A percentile compares a stretch with the other conserved stretches of the same genome.
phyloP scores from a whole-genome alignment of 148 eudicot genomes.

The Nepenthes gracilis region DNA sequence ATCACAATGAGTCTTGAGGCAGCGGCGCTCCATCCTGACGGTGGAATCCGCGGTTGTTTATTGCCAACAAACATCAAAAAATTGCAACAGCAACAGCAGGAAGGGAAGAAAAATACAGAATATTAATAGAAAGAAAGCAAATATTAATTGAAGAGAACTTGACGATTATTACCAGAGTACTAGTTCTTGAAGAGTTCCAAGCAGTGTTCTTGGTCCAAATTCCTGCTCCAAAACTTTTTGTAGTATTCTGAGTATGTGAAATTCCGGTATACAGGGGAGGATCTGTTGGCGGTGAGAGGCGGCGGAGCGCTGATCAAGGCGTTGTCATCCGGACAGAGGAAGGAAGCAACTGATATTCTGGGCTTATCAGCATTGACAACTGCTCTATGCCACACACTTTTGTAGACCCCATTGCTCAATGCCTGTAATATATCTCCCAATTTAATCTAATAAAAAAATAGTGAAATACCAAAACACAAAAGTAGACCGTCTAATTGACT shows the following conservation, averaged over 20 bases:
- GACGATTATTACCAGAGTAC: neutral
- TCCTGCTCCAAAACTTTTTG: slow-evolving; percentile 69
- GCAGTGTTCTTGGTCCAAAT: slow-evolving; percentile 64
- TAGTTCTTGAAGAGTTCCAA: slow-evolving; percentile 62
- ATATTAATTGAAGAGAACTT: too few species aligned
- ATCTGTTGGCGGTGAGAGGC: slow-evolving; percentile 31
- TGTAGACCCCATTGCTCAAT: slow-evolving; percentile 68
- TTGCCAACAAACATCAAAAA: too few species aligned
- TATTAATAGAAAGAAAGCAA: too few species aligned
- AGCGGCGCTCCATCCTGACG: too few species aligned
- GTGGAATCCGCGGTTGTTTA: too few species aligned
- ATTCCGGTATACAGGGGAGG: slow-evolving; percentile 31
- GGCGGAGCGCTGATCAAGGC: slow-evolving; percentile 66
- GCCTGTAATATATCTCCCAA: slow-evolving; percentile 31
- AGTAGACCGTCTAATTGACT: too few species aligned
- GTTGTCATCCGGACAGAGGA: slow-evolving; percentile 52
- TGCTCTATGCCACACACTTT: slow-evolving; percentile 89
- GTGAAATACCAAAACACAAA: too few species aligned
- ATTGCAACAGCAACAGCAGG: too few species aligned
- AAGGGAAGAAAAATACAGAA: too few species aligned
- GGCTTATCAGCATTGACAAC: slow-evolving; percentile 47
- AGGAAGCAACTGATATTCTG: slow-evolving; percentile 74
- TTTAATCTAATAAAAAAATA: too few species aligned
- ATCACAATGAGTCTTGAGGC: too few species aligned
- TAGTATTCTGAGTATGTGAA: slow-evolving; percentile 77